phyloP scores from a whole-genome alignment of 116 monocot species.

The Papilionanthe hybrid region DNA sequence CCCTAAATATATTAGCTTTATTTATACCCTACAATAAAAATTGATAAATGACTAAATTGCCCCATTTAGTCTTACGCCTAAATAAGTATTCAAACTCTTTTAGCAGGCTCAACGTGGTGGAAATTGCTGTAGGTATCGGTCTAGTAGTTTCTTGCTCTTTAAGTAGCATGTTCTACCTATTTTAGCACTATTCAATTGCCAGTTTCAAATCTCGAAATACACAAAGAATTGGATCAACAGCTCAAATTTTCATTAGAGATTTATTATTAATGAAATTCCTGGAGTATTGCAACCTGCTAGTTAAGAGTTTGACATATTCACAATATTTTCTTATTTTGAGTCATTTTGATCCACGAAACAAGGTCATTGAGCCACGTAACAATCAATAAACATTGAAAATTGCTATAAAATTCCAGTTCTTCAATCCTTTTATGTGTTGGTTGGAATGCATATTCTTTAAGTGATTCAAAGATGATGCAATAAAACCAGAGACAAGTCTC shows the following conservation, averaged over 20 bases:
- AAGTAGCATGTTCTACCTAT: background rate
- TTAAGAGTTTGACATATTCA: background rate
- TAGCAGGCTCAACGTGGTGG: no score
- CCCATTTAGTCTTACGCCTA: no score
- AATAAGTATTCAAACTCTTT: no score
- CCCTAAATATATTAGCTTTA: no score
- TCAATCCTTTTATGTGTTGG: background rate
- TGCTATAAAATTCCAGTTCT: background rate
- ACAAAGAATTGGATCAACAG: background rate
- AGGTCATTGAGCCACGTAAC: background rate
- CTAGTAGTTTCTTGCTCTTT: background rate
- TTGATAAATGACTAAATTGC: no score
- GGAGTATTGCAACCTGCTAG: background rate
- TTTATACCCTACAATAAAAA: no score
- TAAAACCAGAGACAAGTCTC: background rate
- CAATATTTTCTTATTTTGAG: background rate
- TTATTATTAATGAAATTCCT: background rate
- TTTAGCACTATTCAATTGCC: background rate
- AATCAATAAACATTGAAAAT: background rate
- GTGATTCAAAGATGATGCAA: background rate
- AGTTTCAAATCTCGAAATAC: no score
- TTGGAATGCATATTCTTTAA: background rate
- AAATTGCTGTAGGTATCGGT: no score
- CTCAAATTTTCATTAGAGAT: background rate
- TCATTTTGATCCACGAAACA: background rate